These are phyloP conservation scores for Fusarium acutatum DNA, from an alignment of 2,329 filamentous ascomycete species.

Conservation along the genomic window DNA sequence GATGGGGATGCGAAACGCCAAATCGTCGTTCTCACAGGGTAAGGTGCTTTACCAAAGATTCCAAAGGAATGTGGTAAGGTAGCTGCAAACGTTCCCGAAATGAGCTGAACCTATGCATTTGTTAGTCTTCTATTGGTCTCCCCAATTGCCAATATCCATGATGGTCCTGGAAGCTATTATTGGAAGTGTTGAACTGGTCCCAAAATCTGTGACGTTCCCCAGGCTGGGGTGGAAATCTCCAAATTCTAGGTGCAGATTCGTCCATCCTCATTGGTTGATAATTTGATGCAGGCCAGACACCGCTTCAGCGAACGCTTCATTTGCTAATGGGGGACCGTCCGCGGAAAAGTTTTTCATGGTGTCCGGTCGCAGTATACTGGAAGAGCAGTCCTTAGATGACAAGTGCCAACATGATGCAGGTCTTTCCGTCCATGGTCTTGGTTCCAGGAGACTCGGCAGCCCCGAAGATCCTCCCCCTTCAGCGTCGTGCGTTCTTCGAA, in stretches of 20 bases:
- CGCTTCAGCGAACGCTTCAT: not conserved
- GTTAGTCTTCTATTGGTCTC: constrained; percentile 34
- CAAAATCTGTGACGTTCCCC: not conserved
- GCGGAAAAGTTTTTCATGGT: not conserved
- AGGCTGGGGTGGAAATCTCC: not conserved
- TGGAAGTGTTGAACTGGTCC: not conserved
- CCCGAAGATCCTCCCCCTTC: not conserved
- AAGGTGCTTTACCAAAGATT: constrained; percentile 50
- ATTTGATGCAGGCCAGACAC: not conserved
- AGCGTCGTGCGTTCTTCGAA: not conserved
- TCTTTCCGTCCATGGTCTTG: not conserved
- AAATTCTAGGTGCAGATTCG: not conserved
- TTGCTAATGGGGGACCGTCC: not conserved
- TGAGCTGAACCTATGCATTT: constrained; percentile 49
- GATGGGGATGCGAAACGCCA: constrained; percentile 40
- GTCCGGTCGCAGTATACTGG: not conserved
- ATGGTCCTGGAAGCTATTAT: not conserved
- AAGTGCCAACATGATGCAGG: not conserved
- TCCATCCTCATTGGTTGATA: not conserved
- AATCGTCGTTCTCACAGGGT: constrained; percentile 41
- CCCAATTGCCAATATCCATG: not conserved
- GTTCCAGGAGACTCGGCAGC: not conserved
- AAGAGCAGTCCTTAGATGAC: not conserved
- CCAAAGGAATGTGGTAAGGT: constrained; percentile 52
- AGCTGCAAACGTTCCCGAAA: constrained; percentile 52